These are phyloP conservation scores for Rhizoclosmatium sp. DNA, from an alignment of 192 early-diverging fungal species.

Conservation along the genomic window DNA sequence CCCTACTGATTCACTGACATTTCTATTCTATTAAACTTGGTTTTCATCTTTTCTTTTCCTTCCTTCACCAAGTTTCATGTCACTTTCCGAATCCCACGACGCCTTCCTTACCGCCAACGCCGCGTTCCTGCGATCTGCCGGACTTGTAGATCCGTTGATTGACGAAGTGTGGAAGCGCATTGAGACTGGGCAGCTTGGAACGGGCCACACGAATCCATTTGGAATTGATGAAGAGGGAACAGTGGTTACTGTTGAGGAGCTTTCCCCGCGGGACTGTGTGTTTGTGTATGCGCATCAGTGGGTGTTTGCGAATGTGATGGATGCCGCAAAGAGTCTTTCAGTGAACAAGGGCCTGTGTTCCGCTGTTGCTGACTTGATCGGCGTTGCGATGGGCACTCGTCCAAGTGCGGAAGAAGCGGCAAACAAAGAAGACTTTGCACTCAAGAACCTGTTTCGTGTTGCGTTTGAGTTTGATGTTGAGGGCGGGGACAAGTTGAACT, in stretches of 20 bases:
- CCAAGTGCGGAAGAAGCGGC: neutral
- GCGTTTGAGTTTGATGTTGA: conserved; percentile 37
- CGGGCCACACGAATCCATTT: neutral
- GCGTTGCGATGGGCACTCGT: neutral
- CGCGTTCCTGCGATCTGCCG: neutral
- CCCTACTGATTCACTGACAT: neutral
- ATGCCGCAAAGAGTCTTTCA: neutral
- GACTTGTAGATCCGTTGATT: neutral
- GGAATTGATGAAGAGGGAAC: conserved; percentile 3
- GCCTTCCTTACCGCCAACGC: conserved; percentile 4
- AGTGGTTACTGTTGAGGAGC: conserved; percentile 14
- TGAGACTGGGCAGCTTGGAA: neutral
- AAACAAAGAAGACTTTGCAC: neutral
- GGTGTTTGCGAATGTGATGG: conserved; percentile 8
- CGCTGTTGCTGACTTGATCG: neutral
- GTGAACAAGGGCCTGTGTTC: neutral
- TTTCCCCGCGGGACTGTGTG: conserved; percentile 14
- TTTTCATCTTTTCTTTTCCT: neutral
- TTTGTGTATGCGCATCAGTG: conserved; percentile 33
- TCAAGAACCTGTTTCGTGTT: conserved; percentile 24
- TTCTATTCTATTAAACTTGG: neutral
- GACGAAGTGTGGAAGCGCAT: conserved; percentile 8
- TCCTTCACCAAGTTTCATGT: neutral
- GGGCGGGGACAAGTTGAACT: neutral
- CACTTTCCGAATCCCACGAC: neutral